A percentile compares a stretch with the other conserved stretches of the same genome.
Evolutionary conservation across 495 filamentous ascomycete genomes (phyloP).

Genomic region (Penicillium waksmanii): DNA sequence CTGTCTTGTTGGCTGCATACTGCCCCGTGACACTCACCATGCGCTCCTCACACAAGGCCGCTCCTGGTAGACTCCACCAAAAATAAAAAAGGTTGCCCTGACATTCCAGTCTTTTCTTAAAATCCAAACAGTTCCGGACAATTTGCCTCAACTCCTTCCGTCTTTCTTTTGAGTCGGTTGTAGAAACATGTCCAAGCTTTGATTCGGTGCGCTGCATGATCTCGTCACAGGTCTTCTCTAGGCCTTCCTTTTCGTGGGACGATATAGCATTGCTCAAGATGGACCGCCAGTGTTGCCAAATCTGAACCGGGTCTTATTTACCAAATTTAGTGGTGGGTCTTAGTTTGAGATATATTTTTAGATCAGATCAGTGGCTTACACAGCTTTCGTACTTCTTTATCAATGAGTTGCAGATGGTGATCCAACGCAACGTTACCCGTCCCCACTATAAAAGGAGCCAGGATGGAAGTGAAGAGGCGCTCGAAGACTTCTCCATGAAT

Average conservation of each 20-base stretch:
- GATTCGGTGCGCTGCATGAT: constrained; percentile 1
- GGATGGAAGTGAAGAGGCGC: not conserved
- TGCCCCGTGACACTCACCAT: constrained; percentile 14
- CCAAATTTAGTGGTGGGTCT: not conserved
- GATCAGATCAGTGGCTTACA: constrained; percentile 2
- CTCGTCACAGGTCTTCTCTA: not conserved
- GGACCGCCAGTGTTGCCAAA: constrained; percentile 21
- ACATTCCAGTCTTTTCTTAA: constrained; percentile 28
- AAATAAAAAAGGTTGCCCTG: constrained; percentile 25
- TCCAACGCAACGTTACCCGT: not conserved
- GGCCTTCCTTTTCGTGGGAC: not conserved
- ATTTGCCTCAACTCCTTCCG: constrained; percentile 10
- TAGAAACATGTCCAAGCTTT: not conserved
- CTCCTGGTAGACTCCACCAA: constrained; percentile 8
- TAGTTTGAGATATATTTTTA: not conserved
- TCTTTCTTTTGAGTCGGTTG: not conserved
- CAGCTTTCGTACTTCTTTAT: constrained; percentile 4
- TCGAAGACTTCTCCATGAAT: constrained; percentile 6
- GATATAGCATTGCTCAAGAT: constrained; percentile 14
- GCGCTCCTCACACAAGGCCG: constrained; percentile 4
- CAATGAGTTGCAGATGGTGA: not conserved
- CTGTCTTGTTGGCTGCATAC: not conserved
- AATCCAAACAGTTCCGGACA: constrained; percentile 13
- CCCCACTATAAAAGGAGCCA: constrained; percentile 6
- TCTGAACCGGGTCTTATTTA: constrained; percentile 7